phyloP scores from a whole-genome alignment of 1,284 basidiomycete genomes.

The Caloboletus inedulis region DNA sequence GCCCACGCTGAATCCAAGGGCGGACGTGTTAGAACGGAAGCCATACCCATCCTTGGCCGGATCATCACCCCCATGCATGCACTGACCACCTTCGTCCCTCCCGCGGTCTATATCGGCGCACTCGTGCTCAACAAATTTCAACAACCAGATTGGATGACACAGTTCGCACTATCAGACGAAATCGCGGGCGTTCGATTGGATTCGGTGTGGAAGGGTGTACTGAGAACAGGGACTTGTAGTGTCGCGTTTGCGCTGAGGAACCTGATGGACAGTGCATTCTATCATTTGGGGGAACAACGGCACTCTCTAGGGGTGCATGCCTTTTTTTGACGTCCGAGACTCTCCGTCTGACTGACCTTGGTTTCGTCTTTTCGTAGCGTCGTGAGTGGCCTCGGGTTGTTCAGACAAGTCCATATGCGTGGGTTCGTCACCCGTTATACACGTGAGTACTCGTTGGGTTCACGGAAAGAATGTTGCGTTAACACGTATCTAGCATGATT shows the following conservation, averaged over 20 bases:
- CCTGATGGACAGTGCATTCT: background rate
- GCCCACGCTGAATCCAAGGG: slow-evolving; percentile 14
- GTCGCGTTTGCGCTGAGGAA: background rate
- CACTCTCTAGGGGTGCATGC: slow-evolving; percentile 19
- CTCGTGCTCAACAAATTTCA: slow-evolving; percentile 20
- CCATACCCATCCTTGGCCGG: slow-evolving; percentile 12
- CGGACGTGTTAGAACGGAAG: slow-evolving; percentile 12
- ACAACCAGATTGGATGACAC: slow-evolving; percentile 27
- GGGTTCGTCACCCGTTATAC: slow-evolving; percentile 31
- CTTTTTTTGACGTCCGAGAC: background rate
- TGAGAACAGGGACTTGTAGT: slow-evolving; percentile 15
- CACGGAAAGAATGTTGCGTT: background rate
- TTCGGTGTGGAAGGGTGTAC: background rate
- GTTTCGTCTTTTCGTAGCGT: slow-evolving; percentile 13
- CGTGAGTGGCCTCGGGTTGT: slow-evolving; percentile 27
- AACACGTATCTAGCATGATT: slow-evolving; percentile 5
- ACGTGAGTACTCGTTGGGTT: background rate
- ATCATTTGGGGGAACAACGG: slow-evolving; percentile 19
- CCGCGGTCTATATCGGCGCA: slow-evolving; percentile 16
- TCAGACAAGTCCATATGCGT: slow-evolving; percentile 26
- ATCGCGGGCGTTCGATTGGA: background rate
- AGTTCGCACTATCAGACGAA: slow-evolving; percentile 13
- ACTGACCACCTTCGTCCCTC: slow-evolving; percentile 10
- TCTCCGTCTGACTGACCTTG: background rate
- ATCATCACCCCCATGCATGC: slow-evolving; percentile 19